These are phyloP conservation scores for Oryza longistaminata DNA, from an alignment of 176 grass and related monocot species.

Conservation along the genomic window DNA sequence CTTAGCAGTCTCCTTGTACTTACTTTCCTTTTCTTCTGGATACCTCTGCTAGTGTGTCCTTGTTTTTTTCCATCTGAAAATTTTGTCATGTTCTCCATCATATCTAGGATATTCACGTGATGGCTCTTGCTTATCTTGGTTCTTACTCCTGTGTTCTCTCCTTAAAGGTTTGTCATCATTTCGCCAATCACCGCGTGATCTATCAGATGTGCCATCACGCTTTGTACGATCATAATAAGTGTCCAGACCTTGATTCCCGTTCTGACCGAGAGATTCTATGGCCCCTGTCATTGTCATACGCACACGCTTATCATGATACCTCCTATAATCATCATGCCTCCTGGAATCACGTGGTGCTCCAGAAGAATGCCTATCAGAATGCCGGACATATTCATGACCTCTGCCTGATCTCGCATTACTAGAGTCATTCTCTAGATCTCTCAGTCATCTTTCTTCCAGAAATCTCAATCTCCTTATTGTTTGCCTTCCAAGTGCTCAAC, in stretches of 20 bases:
- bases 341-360: conserved; percentile 50
- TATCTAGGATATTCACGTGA: conserved; percentile 28
- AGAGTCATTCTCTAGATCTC: conserved; percentile 41
- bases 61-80: conserved; percentile 46
- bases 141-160: conserved; percentile 49
- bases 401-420: conserved; percentile 32
- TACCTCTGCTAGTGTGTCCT: conserved; percentile 27
- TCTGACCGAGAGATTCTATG: conserved; percentile 57
- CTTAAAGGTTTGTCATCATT: conserved; percentile 44
- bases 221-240: conserved; percentile 48
- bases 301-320: conserved; percentile 52
- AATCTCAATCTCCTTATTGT: conserved; percentile 39
- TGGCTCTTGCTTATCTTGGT: conserved; percentile 48
- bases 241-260: conserved; percentile 53
- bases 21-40: conserved; percentile 50
- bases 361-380: conserved; percentile 56
- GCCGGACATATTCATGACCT: conserved; percentile 54
- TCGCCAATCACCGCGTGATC: conserved; percentile 43
- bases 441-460: conserved; percentile 46
- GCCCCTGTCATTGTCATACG: conserved; percentile 61
- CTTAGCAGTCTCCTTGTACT: conserved; percentile 50
- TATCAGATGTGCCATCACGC: conserved; percentile 44
- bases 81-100: conserved; percentile 50
- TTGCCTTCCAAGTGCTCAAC: conserved; percentile 44
- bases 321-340: conserved; percentile 75